Conservation (phyloP, 164 flowering plant species). For the Piper longum region DNA sequence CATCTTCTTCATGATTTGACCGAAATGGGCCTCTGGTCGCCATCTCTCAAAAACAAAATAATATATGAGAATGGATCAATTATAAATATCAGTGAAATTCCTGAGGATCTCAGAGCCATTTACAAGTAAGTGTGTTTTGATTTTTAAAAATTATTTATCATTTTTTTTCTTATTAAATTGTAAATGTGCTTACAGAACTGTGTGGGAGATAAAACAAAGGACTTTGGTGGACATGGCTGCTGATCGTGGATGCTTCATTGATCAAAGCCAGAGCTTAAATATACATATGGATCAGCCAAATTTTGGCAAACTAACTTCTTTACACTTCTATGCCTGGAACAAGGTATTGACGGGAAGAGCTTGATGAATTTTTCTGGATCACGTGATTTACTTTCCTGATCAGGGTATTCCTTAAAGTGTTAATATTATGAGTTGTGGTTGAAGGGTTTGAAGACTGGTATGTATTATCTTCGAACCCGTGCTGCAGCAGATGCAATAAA, state of each 20-base stretch:
- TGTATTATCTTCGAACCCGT: constrained; percentile 85
- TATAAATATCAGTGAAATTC: constrained; percentile 56
- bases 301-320: constrained; percentile 82
- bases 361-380: too few relatives aligned
- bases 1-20: constrained; percentile 95
- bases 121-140: constrained; percentile 40
- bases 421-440: not conserved
- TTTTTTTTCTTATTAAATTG: too few relatives aligned
- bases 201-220: constrained; percentile 96
- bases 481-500: constrained; percentile 98
- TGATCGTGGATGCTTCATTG: constrained; percentile 88
- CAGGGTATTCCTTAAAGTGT: too few relatives aligned
- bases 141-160: not conserved
- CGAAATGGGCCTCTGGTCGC: constrained; percentile 97
- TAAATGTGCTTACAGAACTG: constrained; percentile 37
- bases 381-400: not conserved
- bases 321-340: constrained; percentile 88
- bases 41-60: constrained; percentile 65
- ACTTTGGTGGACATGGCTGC: constrained; percentile 94
- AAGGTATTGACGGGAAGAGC: constrained; percentile 28
- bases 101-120: constrained; percentile 52
- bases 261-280: constrained; percentile 94
- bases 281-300: constrained; percentile 95
- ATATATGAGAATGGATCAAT: constrained; percentile 83
- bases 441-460: constrained; percentile 55